A percentile compares a stretch with the other conserved stretches of the same genome.
phyloP scores from a whole-genome alignment of 345 rosid genomes.

The Citrus trifoliata region DNA sequence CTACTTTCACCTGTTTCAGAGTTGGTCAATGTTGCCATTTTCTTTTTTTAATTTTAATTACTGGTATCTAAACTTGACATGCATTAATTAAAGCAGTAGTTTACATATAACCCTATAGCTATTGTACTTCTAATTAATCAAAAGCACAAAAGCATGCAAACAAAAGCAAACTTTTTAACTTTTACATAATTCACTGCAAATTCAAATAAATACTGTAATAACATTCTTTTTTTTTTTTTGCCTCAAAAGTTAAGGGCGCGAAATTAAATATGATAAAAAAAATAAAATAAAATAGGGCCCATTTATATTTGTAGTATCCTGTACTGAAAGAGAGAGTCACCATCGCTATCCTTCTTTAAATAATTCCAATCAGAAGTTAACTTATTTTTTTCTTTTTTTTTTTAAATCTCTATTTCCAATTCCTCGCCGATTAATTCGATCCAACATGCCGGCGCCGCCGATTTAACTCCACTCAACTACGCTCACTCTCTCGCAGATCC shows the following conservation, averaged over 20 bases:
- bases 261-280: not conserved
- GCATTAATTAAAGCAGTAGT: too few relatives aligned
- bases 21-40: too few relatives aligned
- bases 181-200: not conserved
- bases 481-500: constrained; percentile 30
- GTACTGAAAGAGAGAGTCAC: constrained; percentile 40
- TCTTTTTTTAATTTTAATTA: too few relatives aligned
- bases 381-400: not conserved
- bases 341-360: constrained; percentile 33
- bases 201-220: not conserved
- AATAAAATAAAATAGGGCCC: not conserved
- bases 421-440: constrained; percentile 37
- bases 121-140: too few relatives aligned
- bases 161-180: constrained; percentile 22
- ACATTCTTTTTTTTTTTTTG: not conserved
- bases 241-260: not conserved
- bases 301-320: constrained; percentile 26
- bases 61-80: too few relatives aligned
- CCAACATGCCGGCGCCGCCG: constrained; percentile 46
- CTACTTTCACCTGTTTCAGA: too few relatives aligned
- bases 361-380: constrained; percentile 24
- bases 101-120: too few relatives aligned
- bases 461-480: constrained; percentile 13
- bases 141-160: constrained; percentile 9
- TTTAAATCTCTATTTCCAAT: constrained; percentile 8